Evolutionary conservation across 1,139 yeast genomes (phyloP), one percentile per base, ranked within the genome.

Genomic region (Petasospora fabianii): DNA sequence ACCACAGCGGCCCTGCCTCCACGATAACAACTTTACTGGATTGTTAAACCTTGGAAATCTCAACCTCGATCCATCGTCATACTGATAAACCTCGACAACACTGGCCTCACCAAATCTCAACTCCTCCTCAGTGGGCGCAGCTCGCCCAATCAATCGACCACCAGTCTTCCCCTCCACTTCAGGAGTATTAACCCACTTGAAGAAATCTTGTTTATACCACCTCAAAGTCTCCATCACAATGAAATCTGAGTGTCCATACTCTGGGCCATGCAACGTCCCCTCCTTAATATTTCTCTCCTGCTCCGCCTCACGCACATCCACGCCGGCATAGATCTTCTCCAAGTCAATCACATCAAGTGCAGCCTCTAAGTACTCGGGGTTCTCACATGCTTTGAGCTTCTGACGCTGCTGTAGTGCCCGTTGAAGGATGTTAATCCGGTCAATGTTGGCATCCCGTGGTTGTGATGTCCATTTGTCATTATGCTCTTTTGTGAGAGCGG

Each of bases 1-100:
- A 3, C 98, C 98, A 62, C 98, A 90, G 33, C 98, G 67, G 0
- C 97, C 97, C 24, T 60, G 58, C 29, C 87, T 65, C 0, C 83
- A 75, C 19, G 71, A 64, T 14, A 88, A 59, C 26, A 92, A 62
- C 44, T 75, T 75, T 0, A 65, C 65, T 0, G 94, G 84, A 47
- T 78, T 74, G 54, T 84, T 81, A 53, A 84, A 83, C 30, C 98
- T 68, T 0, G 96, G 86, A 49, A 87, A 90, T 32, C 84, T 68
- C 15, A 77, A 68, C 0, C 46, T 41, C 0, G 47, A 35, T 3
- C 59, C 50, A 59, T 96, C 87, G 1, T 51, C 48, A 55, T 96
- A 88, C 42, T 60, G 58, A 58, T 83, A 87, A 6, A 75, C 55
- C 55, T 90, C 98, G 0, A 78, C 73, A 2, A 59, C 53, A 0